These are phyloP conservation scores for Terfezia boudieri DNA, from an alignment of 495 filamentous ascomycete species.

Conservation along the genomic window DNA sequence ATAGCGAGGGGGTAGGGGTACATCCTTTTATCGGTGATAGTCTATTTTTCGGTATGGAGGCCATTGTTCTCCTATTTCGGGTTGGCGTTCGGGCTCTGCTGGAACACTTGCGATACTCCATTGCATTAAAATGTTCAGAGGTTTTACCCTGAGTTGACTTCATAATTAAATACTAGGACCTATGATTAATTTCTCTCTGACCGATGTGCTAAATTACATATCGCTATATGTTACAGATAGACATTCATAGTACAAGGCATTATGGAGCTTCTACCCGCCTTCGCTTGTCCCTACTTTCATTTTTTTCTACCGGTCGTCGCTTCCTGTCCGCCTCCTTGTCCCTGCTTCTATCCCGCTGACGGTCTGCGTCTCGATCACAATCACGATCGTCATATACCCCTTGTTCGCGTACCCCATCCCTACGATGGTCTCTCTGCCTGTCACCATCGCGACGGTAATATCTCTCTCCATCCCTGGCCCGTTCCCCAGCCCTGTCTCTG, in stretches of 20 bases:
- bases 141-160: no score
- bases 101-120: no score
- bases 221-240: no score
- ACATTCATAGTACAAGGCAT: no score
- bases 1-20: no score
- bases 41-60: neutral
- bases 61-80: slow-evolving; percentile 7
- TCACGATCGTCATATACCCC: neutral
- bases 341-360: slow-evolving; percentile 15
- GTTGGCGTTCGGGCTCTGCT: no score
- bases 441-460: slow-evolving; percentile 13
- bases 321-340: slow-evolving; percentile 10
- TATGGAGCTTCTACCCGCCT: slow-evolving; percentile 30
- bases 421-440: slow-evolving; percentile 1
- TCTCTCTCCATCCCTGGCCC: slow-evolving; percentile 18
- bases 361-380: neutral
- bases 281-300: slow-evolving; percentile 37
- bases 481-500: slow-evolving; percentile 12
- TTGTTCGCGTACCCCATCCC: neutral
- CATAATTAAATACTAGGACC: no score
- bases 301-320: slow-evolving; percentile 20
- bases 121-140: no score
- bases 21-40: no score
- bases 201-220: no score
- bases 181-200: no score